Percentiles rank a stretch among this genome's conserved stretches.
phyloP scores from a whole-genome alignment of 331 rosid genomes.

The Arachis monticola region DNA sequence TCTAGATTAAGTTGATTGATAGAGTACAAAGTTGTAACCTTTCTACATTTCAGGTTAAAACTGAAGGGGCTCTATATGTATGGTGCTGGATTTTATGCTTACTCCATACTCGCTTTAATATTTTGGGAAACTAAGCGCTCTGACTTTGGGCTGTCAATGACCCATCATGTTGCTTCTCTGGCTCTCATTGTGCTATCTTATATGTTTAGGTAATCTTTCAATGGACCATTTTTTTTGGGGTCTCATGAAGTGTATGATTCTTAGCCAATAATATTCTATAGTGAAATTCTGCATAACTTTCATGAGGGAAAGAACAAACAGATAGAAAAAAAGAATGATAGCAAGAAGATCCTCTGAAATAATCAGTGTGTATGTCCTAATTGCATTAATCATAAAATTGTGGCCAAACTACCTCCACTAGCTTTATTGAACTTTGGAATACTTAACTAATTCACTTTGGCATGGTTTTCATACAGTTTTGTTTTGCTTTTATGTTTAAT shows the following conservation, averaged over 20 bases:
- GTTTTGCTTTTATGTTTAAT: constrained; percentile 43
- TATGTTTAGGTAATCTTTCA: constrained; percentile 65
- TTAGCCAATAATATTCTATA: background rate
- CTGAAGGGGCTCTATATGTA: constrained; percentile 87
- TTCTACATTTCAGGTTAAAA: constrained; percentile 71
- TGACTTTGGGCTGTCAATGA: constrained; percentile 92
- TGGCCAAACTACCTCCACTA: constrained; percentile 5
- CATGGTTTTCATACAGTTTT: constrained; percentile 1
- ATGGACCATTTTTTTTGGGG: constrained; percentile 24
- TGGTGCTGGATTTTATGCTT: constrained; percentile 89
- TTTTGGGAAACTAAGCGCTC: constrained; percentile 98
- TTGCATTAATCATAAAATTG: background rate
- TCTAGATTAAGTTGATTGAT: constrained; percentile 31
- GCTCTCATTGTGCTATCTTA: constrained; percentile 82
- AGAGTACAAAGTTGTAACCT: constrained; percentile 28
- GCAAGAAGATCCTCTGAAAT: constrained; percentile 7
- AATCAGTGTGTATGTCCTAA: background rate
- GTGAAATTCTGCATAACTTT: constrained; percentile 25
- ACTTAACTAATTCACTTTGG: constrained; percentile 11
- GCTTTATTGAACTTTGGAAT: background rate
- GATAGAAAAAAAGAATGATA: background rate
- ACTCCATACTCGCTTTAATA: constrained; percentile 92
- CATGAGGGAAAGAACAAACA: background rate
- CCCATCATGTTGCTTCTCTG: constrained; percentile 88
- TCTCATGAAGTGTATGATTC: background rate